Evolutionary conservation across 352 stramenopile species (phyloP).

Genomic region (Globisporangium yorkense): DNA sequence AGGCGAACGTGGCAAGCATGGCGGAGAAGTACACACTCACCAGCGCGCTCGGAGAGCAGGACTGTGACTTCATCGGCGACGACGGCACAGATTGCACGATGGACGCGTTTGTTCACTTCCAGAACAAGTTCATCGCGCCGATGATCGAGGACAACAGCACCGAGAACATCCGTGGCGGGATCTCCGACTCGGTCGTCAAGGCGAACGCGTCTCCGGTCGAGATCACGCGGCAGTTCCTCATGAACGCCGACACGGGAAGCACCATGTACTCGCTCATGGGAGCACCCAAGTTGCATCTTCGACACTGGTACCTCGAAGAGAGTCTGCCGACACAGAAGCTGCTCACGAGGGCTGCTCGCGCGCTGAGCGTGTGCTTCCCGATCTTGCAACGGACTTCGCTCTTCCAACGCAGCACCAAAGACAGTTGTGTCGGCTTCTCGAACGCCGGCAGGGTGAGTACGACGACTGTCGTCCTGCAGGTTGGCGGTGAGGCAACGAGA

Average conservation of each 20-base stretch:
- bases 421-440: constrained; percentile 8
- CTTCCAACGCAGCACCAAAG: constrained; percentile 5
- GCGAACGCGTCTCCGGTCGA: constrained; percentile 3
- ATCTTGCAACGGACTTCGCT: constrained; percentile 15
- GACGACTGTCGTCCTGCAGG: constrained; percentile 10
- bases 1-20: constrained; percentile 22
- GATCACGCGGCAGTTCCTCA: constrained; percentile 24
- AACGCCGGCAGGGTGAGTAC: constrained; percentile 1
- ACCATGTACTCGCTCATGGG: constrained; percentile 17
- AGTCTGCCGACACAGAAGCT: constrained; percentile 17
- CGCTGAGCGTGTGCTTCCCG: constrained; percentile 22
- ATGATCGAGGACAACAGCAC: constrained; percentile 26
- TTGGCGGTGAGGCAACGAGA: not conserved
- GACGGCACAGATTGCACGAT: constrained; percentile 13
- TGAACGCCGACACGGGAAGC: constrained; percentile 29
- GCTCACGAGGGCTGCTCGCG: constrained; percentile 17
- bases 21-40: constrained; percentile 51
- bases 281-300: not conserved
- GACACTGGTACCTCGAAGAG: constrained; percentile 8
- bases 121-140: constrained; percentile 23
- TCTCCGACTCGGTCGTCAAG: constrained; percentile 10
- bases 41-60: constrained; percentile 19
- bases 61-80: not conserved
- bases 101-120: constrained; percentile 37
- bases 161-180: constrained; percentile 7